phyloP scores from a whole-genome alignment of 768 basidiomycete genomes.

The Calocera viscosa region DNA sequence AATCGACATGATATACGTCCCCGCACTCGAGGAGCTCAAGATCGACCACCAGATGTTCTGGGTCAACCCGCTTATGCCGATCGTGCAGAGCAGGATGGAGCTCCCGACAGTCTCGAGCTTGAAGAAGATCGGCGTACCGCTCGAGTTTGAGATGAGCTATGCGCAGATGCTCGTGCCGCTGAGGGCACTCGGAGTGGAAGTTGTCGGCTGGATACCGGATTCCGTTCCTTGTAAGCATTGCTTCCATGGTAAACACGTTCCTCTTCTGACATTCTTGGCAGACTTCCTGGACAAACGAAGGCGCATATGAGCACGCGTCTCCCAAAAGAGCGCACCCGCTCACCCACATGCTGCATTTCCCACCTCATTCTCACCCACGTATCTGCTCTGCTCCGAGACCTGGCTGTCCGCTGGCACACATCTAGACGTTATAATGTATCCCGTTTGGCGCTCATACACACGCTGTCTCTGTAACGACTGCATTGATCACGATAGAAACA shows the following conservation, averaged over 20 bases:
- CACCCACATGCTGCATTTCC: not conserved
- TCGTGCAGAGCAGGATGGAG: conserved; percentile 1
- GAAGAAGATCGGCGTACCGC: not conserved
- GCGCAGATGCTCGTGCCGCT: not conserved
- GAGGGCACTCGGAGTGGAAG: not conserved
- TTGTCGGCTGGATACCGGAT: not conserved
- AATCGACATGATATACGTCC: not conserved
- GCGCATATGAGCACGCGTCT: not conserved
- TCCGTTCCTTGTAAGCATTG: not conserved
- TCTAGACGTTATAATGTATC: not conserved
- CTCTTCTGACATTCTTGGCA: not conserved
- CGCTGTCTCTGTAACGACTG: conserved; percentile 1
- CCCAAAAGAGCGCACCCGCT: not conserved
- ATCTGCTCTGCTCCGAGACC: not conserved
- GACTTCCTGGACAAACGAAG: conserved; percentile 5
- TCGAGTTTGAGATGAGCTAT: not conserved
- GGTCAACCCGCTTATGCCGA: not conserved
- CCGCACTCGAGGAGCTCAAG: not conserved
- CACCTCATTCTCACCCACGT: too few relatives aligned
- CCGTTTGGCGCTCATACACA: not conserved
- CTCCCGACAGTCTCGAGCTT: not conserved
- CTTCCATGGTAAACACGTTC: not conserved
- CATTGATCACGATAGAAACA: not conserved
- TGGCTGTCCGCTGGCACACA: not conserved
- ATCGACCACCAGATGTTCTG: conserved; percentile 8